Percentiles rank a stretch among this genome's conserved stretches.
These are phyloP conservation scores for Abortiporus biennis DNA, from an alignment of 1,284 basidiomycete species.

Conservation along the genomic window DNA sequence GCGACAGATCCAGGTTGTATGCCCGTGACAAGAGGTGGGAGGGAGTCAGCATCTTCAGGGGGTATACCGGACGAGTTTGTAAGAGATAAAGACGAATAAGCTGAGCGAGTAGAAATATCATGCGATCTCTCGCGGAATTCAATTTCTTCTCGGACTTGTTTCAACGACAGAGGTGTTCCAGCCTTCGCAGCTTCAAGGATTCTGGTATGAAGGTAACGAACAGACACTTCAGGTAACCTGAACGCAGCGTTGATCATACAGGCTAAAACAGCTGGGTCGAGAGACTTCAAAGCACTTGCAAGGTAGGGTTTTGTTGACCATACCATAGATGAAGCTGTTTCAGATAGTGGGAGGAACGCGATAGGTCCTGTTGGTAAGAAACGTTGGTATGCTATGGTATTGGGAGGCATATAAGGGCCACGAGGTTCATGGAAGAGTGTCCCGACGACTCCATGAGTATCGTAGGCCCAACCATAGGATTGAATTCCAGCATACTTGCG, in stretches of 20 bases:
- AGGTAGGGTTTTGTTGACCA: slow-evolving; percentile 89
- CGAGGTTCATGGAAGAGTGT: slow-evolving; percentile 73
- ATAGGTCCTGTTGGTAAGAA: slow-evolving; percentile 96
- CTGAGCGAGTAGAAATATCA: slow-evolving; percentile 52
- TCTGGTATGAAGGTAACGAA: slow-evolving; percentile 63
- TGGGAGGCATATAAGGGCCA: slow-evolving; percentile 51
- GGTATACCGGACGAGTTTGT: slow-evolving; percentile 46
- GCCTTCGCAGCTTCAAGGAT: slow-evolving; percentile 48
- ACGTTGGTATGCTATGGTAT: slow-evolving; percentile 87
- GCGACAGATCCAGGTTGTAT: slow-evolving; percentile 79
- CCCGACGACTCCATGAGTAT: slow-evolving; percentile 87
- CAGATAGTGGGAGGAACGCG: slow-evolving; percentile 85
- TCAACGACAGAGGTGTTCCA: slow-evolving; percentile 36
- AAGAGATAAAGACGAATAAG: slow-evolving; percentile 45
- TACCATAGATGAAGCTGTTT: slow-evolving; percentile 81
- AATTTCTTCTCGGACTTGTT: slow-evolving; percentile 53
- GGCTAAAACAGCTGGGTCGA: slow-evolving; percentile 62
- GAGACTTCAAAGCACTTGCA: slow-evolving; percentile 67
- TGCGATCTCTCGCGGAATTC: slow-evolving; percentile 66
- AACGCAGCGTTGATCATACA: slow-evolving; percentile 90
- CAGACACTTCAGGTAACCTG: slow-evolving; percentile 73
- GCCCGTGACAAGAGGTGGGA: slow-evolving; percentile 73
- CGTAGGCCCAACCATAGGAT: slow-evolving; percentile 90
- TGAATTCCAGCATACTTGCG: slow-evolving; percentile 82
- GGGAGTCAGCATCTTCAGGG: slow-evolving; percentile 49